Evolutionary conservation across 257 asterid species (phyloP).

Genomic region (Schizonepeta tenuifolia): DNA sequence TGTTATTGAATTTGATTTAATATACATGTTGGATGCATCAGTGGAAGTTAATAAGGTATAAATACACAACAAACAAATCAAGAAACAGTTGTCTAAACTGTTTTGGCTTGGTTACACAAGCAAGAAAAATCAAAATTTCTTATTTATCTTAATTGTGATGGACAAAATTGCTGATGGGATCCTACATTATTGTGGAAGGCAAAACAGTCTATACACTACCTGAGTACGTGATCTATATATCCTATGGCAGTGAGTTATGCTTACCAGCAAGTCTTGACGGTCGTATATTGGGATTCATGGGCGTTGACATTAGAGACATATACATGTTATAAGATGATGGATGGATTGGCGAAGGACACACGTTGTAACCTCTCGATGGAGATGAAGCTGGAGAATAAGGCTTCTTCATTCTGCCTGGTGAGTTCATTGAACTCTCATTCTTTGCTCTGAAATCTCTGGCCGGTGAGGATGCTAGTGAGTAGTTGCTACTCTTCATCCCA

Average conservation of each 20-base stretch:
- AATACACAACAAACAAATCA: background rate
- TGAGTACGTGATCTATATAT: background rate
- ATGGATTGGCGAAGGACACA: slow-evolving; percentile 19
- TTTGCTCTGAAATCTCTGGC: slow-evolving; percentile 36
- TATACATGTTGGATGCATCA: background rate
- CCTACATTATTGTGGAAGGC: slow-evolving; percentile 8
- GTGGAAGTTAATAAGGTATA: background rate
- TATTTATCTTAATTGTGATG: background rate
- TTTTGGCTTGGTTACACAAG: background rate
- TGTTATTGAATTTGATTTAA: background rate
- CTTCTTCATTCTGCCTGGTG: slow-evolving; percentile 40
- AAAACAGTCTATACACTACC: slow-evolving; percentile 15
- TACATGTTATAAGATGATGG: background rate
- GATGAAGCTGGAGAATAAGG: slow-evolving; percentile 23
- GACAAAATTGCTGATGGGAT: slow-evolving; percentile 11
- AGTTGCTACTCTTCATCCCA: background rate
- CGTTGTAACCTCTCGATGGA: slow-evolving; percentile 24
- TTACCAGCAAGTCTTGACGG: slow-evolving; percentile 23
- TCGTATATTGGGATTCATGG: background rate
- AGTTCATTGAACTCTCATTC: slow-evolving; percentile 40
- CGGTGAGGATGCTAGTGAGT: slow-evolving; percentile 47
- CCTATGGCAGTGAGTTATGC: background rate
- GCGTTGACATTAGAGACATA: background rate
- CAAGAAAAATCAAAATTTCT: background rate
- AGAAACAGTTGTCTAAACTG: background rate